Evolutionary conservation across 768 basidiomycete genomes (phyloP).

Genomic region (Mycena olivaceomarginata): DNA sequence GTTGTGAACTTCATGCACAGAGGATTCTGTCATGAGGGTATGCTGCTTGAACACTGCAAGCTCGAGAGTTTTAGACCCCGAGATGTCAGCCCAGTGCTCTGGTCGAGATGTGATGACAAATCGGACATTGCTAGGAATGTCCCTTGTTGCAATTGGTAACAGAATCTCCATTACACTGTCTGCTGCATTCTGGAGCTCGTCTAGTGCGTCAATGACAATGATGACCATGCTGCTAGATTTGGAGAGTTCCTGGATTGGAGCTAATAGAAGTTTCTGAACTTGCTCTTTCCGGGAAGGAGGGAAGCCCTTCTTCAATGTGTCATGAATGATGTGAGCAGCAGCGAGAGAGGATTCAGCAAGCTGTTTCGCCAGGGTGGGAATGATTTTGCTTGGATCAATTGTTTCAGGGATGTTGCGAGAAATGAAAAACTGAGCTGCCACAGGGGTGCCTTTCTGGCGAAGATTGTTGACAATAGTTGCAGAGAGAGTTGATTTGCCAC

Average conservation of each 20-base stretch:
- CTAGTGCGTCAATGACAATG: slow-evolving; percentile 30
- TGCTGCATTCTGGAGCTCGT: slow-evolving; percentile 4
- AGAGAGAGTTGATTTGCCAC: slow-evolving; percentile 19
- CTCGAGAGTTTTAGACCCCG: slow-evolving; percentile 21
- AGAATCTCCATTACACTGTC: slow-evolving; percentile 3
- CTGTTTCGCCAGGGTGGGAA: slow-evolving; percentile 26
- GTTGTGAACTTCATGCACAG: neutral
- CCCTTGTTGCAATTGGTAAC: slow-evolving; percentile 9
- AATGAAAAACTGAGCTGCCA: neutral
- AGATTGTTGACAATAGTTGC: neutral
- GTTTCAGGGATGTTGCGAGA: neutral
- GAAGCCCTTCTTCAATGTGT: slow-evolving; percentile 2
- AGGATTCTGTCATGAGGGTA: slow-evolving; percentile 14
- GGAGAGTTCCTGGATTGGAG: slow-evolving; percentile 22
- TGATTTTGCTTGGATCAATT: slow-evolving; percentile 24
- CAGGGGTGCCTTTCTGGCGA: neutral
- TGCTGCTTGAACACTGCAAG: slow-evolving; percentile 17
- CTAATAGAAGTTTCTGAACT: slow-evolving; percentile 2
- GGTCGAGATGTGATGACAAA: slow-evolving; percentile 6
- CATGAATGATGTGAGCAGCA: slow-evolving; percentile 20
- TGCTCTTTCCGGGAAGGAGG: slow-evolving; percentile 9
- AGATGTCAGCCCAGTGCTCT: slow-evolving; percentile 34
- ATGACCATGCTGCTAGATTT: neutral
- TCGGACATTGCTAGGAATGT: slow-evolving; percentile 23
- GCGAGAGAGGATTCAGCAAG: slow-evolving; percentile 20